Percentiles rank a stretch among this genome's conserved stretches.
Conservation (phyloP, 306 rosid genomes). For the Oxytropis ochrocephala region DNA sequence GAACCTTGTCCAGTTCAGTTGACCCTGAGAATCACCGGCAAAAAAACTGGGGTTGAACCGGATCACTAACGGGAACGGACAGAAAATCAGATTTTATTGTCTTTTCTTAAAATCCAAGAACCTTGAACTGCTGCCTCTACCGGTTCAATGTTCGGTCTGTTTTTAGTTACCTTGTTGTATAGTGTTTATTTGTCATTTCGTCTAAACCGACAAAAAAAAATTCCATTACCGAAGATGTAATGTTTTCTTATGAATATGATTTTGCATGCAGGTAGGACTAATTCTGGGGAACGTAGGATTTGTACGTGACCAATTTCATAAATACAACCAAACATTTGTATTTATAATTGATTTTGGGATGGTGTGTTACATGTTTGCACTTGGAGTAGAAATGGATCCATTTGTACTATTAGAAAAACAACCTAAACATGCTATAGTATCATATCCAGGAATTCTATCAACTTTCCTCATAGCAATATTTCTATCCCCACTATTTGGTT, state of each 20-base stretch:
- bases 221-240: too few relatives aligned
- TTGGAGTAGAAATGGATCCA: slow-evolving; percentile 90
- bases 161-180: too few relatives aligned
- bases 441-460: slow-evolving; percentile 47
- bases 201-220: too few relatives aligned
- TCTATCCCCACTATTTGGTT: slow-evolving; percentile 29
- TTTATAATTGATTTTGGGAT: slow-evolving; percentile 76
- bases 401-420: slow-evolving; percentile 37
- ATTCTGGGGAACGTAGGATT: slow-evolving; percentile 47
- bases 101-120: too few relatives aligned
- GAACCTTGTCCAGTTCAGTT: too few relatives aligned
- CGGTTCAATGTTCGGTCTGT: too few relatives aligned
- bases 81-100: too few relatives aligned
- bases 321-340: slow-evolving; percentile 34
- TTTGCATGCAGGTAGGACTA: slow-evolving; percentile 56
- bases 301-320: slow-evolving; percentile 11
- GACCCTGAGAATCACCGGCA: too few relatives aligned
- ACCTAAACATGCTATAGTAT: slow-evolving; percentile 44
- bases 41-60: too few relatives aligned
- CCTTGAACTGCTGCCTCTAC: too few relatives aligned
- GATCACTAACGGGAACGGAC: too few relatives aligned
- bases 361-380: slow-evolving; percentile 76
- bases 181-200: too few relatives aligned
- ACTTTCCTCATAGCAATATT: slow-evolving; percentile 43
- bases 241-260: background rate